Percentiles rank a stretch among this genome's conserved stretches.
Conservation (phyloP, 768 basidiomycete species). For the Asterophora lycoperdoides region DNA sequence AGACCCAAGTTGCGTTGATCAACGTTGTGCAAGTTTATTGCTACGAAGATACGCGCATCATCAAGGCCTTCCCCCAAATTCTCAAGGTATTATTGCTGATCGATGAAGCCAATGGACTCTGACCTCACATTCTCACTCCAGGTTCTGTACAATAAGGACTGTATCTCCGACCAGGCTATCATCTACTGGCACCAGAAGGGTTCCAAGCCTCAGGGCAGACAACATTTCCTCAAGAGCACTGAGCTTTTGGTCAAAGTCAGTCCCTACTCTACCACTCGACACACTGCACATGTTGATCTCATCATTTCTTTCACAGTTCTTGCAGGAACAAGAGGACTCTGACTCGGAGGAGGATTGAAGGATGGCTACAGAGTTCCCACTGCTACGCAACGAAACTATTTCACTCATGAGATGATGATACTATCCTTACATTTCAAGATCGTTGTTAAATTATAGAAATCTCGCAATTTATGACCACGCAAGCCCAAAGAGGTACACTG, state of each 20-base stretch:
- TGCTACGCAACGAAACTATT: neutral
- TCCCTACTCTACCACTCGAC: neutral
- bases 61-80: slow-evolving; percentile 93
- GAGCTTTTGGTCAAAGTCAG: slow-evolving; percentile 85
- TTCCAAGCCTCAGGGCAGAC: slow-evolving; percentile 90
- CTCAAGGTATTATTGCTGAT: slow-evolving; percentile 57
- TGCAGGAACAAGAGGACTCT: slow-evolving; percentile 84
- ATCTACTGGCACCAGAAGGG: slow-evolving; percentile 99
- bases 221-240: slow-evolving; percentile 89
- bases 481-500: too few species aligned
- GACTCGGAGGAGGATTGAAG: slow-evolving; percentile 57
- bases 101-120: too few species aligned
- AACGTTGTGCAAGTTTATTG: slow-evolving; percentile 95
- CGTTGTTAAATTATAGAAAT: neutral
- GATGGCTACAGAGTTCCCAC: neutral
- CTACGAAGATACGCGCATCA: slow-evolving; percentile 93
- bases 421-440: neutral
- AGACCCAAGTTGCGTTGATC: slow-evolving; percentile 91
- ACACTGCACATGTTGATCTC: neutral
- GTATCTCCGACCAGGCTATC: slow-evolving; percentile 92
- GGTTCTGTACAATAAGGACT: slow-evolving; percentile 95
- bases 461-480: too few species aligned
- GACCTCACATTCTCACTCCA: slow-evolving; percentile 22
- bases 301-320: slow-evolving; percentile 51
- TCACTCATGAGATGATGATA: neutral